These are phyloP conservation scores for Mrakia blollopis DNA, from an alignment of 768 basidiomycete species.

Conservation along the genomic window DNA sequence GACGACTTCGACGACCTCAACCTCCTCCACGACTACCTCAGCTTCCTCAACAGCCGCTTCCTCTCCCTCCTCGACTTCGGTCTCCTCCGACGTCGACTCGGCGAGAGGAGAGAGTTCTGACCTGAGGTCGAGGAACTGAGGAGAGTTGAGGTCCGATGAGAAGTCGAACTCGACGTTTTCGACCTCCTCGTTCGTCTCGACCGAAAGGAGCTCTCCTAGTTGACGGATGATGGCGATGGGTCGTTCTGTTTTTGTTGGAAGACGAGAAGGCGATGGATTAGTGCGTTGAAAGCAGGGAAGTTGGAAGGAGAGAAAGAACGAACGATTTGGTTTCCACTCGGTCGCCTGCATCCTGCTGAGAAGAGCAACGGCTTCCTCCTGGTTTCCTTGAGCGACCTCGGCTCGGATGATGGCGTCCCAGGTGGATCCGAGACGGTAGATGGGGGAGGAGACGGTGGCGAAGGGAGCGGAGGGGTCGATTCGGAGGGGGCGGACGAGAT, in stretches of 20 bases:
- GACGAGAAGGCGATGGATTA: background rate
- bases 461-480: background rate
- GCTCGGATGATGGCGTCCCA: background rate
- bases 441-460: background rate
- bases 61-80: background rate
- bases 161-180: background rate
- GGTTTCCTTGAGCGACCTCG: background rate
- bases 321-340: constrained; percentile 2
- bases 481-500: background rate
- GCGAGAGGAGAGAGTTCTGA: background rate
- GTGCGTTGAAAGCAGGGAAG: too few species aligned
- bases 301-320: background rate
- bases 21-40: constrained; percentile 17
- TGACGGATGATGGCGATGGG: background rate
- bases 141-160: background rate
- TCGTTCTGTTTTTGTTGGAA: background rate
- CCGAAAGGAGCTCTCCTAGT: background rate
- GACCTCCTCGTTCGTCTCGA: background rate
- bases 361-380: background rate
- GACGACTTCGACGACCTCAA: too few species aligned
- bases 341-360: background rate
- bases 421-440: background rate
- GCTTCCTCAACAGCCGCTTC: background rate
- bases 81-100: background rate
- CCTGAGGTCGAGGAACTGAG: background rate